A percentile compares a stretch with the other conserved stretches of the same genome.
Conservation (phyloP, 805 yeast species). For the Spathaspora hagerdaliae region DNA sequence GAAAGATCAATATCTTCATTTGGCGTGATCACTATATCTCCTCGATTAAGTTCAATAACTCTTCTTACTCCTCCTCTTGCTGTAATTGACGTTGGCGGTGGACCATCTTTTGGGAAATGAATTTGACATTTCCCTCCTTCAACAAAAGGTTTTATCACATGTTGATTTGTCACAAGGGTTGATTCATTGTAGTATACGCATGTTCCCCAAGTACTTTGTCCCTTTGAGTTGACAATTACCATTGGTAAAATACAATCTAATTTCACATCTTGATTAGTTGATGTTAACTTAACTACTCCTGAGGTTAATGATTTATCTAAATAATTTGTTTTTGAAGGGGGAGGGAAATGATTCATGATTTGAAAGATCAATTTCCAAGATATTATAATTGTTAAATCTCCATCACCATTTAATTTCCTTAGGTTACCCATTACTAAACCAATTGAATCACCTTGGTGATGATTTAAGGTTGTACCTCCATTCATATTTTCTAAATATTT, state of each 20-base stretch:
- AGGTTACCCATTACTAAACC: conserved; percentile 40
- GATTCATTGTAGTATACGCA: conserved; percentile 29
- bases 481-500: conserved; percentile 44
- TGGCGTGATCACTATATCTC: conserved; percentile 26
- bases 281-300: neutral
- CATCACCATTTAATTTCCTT: conserved; percentile 40
- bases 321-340: neutral
- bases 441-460: conserved; percentile 10
- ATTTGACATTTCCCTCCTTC: conserved; percentile 5
- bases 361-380: conserved; percentile 21
- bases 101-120: neutral
- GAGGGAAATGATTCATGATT: neutral
- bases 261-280: neutral
- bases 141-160: conserved; percentile 28
- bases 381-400: conserved; percentile 35
- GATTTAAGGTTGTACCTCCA: conserved; percentile 31
- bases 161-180: conserved; percentile 38
- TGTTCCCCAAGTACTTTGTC: conserved; percentile 38
- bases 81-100: neutral
- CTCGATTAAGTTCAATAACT: conserved; percentile 3
- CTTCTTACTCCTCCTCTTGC: neutral
- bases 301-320: neutral
- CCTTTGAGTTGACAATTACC: conserved; percentile 4
- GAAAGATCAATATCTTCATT: conserved; percentile 32
- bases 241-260: conserved; percentile 14